These are phyloP conservation scores for Rhodomyrtus tomentosa DNA, from an alignment of 345 rosid genomes.

Conservation along the genomic window DNA sequence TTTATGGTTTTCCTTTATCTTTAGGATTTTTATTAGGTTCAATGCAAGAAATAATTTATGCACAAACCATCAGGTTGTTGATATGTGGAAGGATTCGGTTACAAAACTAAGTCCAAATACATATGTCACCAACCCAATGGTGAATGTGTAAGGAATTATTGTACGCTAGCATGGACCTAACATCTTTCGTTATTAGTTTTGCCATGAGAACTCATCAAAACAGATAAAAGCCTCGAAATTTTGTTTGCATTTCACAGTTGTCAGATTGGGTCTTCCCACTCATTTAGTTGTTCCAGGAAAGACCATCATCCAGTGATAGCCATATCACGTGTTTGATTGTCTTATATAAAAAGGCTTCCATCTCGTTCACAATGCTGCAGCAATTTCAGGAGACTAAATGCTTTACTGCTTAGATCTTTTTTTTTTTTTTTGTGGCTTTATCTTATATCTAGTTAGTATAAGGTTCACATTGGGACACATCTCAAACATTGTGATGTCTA, in stretches of 20 bases:
- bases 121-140: neutral
- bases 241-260: neutral
- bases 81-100: neutral
- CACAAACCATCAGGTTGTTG: neutral
- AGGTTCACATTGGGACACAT: neutral
- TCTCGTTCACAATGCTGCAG: neutral
- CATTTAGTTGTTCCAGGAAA: neutral
- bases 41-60: neutral
- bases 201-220: neutral
- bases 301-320: neutral
- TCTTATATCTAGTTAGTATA: neutral
- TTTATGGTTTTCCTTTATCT: too few species aligned
- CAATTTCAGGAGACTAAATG: neutral
- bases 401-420: neutral
- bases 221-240: neutral
- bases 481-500: neutral
- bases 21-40: neutral
- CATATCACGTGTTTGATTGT: neutral
- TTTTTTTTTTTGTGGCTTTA: neutral
- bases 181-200: neutral
- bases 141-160: neutral
- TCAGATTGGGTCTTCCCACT: neutral
- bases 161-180: neutral
- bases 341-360: neutral
- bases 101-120: neutral